Base-by-base conservation (phyloP, 1,284 basidiomycete genomes). In the Dichomitus squalens region DNA sequence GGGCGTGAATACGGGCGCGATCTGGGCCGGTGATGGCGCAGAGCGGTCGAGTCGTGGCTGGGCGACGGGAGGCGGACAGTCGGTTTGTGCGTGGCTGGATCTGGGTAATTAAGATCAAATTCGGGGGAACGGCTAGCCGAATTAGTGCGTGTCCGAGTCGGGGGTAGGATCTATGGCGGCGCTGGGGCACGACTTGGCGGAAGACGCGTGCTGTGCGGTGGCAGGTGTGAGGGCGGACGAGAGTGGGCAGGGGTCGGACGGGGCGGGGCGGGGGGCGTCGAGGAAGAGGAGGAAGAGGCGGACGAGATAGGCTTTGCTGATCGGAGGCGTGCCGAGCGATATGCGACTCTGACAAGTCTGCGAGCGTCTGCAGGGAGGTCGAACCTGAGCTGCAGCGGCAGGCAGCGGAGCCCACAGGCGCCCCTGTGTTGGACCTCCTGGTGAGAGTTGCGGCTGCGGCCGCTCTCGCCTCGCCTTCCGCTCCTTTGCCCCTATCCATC, bases 381-480 rank as follows among this genome's bases (percentile, higher is more conserved):
- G 57, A 56, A 60, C 57, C 57, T 60, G 47, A 41, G 50, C 56
- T 61, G 61, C 57, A 57, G 61, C 57, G 53, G 61, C 56, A 52
- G 54, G 31, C 41, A 55, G 54, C 57, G 53, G 58, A 58, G 36
- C 41, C 60, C 58, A 61, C 64, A 57, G 64, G 60, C 60, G 64
- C 68, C 70, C 68, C 66, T 66, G 64, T 69, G 64, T 64, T 52
- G 46, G 44, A 35, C 40, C 64, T 62, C 64, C 65, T 65, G 52
- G 59, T 58, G 61, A 58, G 53, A 49, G 53, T 53, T 56, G 58
- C 58, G 52, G 49, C 59, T 52, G 48, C 60, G 57, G 27, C 51
- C 63, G 53, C 53, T 50, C 65, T 57, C 59, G 12, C 54, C 56
- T 57, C 48, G 38, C 57, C 54, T 39, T 58, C 57, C 58, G 46